phyloP scores from a whole-genome alignment of 495 filamentous ascomycete species.

The Bacidia gigantensis region DNA sequence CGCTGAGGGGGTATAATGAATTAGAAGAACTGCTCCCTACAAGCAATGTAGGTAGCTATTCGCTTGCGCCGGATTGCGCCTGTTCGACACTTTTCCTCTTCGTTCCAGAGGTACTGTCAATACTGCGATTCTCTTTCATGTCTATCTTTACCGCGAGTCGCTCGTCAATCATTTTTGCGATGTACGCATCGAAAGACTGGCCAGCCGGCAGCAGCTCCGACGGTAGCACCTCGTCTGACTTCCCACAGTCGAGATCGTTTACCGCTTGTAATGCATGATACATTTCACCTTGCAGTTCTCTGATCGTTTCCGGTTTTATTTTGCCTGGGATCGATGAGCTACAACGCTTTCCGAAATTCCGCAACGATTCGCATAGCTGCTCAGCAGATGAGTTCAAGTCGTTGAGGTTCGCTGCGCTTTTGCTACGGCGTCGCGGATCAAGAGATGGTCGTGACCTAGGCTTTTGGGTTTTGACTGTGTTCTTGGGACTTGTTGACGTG shows the following conservation, averaged over 20 bases:
- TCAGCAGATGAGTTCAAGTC: slow-evolving; percentile 60
- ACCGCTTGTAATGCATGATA: slow-evolving; percentile 59
- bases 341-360: slow-evolving; percentile 73
- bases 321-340: slow-evolving; percentile 45
- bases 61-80: neutral
- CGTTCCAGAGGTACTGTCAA: neutral
- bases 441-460: slow-evolving; percentile 41
- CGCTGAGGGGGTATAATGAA: neutral
- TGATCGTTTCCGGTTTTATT: slow-evolving; percentile 44
- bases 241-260: slow-evolving; percentile 26
- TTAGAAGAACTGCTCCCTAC: neutral
- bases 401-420: slow-evolving; percentile 32
- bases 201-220: slow-evolving; percentile 39
- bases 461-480: slow-evolving; percentile 17
- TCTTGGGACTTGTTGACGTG: slow-evolving; percentile 28
- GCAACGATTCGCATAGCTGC: slow-evolving; percentile 63
- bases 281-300: slow-evolving; percentile 70
- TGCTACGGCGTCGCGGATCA: slow-evolving; percentile 40
- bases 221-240: slow-evolving; percentile 1
- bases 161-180: slow-evolving; percentile 60
- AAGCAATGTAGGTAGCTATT: neutral
- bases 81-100: neutral
- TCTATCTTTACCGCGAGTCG: slow-evolving; percentile 30
- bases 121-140: neutral
- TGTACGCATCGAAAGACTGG: slow-evolving; percentile 56